A percentile compares a stretch with the other conserved stretches of the same genome.
phyloP scores from a whole-genome alignment of 371 early-diverging fungal species.

The Lichtheimia hyalospora region DNA sequence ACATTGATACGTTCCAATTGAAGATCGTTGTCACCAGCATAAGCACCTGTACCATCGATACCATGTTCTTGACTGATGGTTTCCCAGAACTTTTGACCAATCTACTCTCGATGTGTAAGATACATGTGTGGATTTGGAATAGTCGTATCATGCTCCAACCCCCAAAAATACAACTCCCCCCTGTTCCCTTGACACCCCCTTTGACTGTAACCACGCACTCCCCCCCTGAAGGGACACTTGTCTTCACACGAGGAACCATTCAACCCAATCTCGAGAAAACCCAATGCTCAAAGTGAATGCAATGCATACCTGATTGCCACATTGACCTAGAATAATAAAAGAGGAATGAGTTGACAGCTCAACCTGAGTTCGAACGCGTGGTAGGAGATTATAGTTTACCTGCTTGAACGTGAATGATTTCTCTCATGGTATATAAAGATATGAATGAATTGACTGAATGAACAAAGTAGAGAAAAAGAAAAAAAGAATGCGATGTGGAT shows the following conservation, averaged over 20 bases:
- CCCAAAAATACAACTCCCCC: background rate
- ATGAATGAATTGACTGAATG: background rate
- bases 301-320: conserved; percentile 70
- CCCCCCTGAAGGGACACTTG: background rate
- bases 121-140: no score
- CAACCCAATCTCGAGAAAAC: no score
- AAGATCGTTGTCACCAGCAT: conserved; percentile 75
- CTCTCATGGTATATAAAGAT: conserved; percentile 20
- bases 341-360: background rate
- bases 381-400: conserved; percentile 12
- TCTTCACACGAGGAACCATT: no score
- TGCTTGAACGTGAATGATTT: conserved; percentile 29
- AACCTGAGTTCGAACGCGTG: background rate
- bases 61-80: conserved; percentile 89
- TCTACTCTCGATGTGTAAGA: conserved; percentile 23
- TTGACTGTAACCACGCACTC: background rate
- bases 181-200: background rate
- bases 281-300: background rate
- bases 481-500: background rate
- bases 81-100: conserved; percentile 90
- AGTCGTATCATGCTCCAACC: background rate
- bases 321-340: conserved; percentile 74
- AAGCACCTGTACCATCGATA: conserved; percentile 50
- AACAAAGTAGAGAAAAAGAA: conserved; percentile 1
- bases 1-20: conserved; percentile 93